Base-by-base conservation (phyloP, 306 rosid genomes). In the Citrullus mucosospermus region DNA sequence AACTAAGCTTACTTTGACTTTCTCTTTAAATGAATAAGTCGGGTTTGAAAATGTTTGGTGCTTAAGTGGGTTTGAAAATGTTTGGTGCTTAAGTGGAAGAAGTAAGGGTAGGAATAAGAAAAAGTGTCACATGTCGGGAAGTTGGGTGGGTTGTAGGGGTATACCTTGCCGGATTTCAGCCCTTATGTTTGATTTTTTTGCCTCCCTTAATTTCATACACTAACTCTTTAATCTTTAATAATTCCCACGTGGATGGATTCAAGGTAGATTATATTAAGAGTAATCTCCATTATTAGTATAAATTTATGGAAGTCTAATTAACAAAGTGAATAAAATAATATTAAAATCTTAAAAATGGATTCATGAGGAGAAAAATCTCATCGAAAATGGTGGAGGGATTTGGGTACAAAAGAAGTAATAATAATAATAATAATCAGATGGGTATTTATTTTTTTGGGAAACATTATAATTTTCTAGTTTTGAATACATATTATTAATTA, bases 91-190 rank as follows among this genome's bases (percentile, higher is more conserved):
- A 8, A 65, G 25, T 65, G 15, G 71, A 7, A 38, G 75, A 41
- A 41, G 46, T 36, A 6, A 68, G 75, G 39, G 39, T 36, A 69
- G 36, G 48, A 70, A 46, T 11, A 70, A 46, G 76, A 70, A 70
- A 46, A 46, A 14, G 76, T 70, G 6, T 16, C 2, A 72, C 25
- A 50, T 72, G 77, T 72, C 28, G 59, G 77, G 25, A 32, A 28
- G 77, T 50, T 72, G 60, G 77, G 59, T 15, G 59, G 6, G 77
- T 72, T 72, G 28, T 72, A 50, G 77, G 76, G 77, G 77, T 48
- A 30, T 48, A 4, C 60, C 18, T 71, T 71, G 77, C 77, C 39
- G 77, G 77, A 71, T 48, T 71, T 71, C 59, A 48, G 77, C 59
- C 76, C 59, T 22, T 13, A 51, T 73, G 77, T 73, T 73, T 51